Base-by-base conservation (phyloP, 345 rosid species). In the Mangifera indica region DNA sequence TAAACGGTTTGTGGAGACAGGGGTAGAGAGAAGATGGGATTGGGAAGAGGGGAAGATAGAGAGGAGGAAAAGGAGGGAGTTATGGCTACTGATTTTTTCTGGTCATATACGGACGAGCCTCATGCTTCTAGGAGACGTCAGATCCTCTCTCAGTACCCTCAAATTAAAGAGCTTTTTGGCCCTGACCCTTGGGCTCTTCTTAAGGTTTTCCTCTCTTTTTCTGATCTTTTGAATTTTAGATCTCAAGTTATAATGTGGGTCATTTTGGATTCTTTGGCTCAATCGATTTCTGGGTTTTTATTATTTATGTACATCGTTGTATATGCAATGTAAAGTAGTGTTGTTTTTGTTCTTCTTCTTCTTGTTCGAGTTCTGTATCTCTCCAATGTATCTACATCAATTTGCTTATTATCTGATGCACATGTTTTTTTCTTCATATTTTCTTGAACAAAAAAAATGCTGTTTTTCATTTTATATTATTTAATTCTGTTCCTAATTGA, bases 81-180 rank as follows among this genome's bases (percentile, higher is more conserved):
- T 9, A 77, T 89, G 98, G 96, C 92, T 3, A 75, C 83, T 1
- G 96, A 91, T 69, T 91, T 93, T 83, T 93, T 91, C 79, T 91
- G 97, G 98, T 93, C 97, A 18, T 93, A 89, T 45, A 91, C 91
- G 0, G 98, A 91, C 67, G 98, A 93, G 79, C 98, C 97, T 75
- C 96, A 91, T 48, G 87, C 96, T 70, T 84, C 93, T 0, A 79
- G 97, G 61, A 73, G 98, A 67, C 81, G 84, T 46, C 92, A 88
- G 86, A 93, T 93, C 86, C 92, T 91, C 81, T 93, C 97, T 80
- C 81, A 81, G 24, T 83, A 91, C 77, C 98, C 98, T 78, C 93
- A 89, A 67, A 91, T 93, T 52, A 91, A 74, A 61, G 81, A 89
- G 52, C 93, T 93, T 56, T 91, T 89, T 73, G 98, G 96, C 74